These are phyloP conservation scores for Pleurotus djamor DNA, from an alignment of 768 basidiomycete species.

Conservation along the genomic window DNA sequence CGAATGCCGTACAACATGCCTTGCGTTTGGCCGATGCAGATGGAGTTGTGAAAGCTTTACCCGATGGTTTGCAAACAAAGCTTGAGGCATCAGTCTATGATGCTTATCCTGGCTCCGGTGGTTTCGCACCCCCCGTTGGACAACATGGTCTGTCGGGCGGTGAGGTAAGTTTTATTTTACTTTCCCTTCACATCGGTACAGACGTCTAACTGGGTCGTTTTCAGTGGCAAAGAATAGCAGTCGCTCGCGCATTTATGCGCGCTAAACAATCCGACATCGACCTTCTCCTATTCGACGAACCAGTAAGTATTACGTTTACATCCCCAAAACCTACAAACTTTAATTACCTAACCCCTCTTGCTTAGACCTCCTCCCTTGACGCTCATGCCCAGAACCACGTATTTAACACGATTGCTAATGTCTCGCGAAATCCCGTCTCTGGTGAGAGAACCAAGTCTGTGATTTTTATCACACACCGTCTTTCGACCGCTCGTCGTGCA, in stretches of 20 bases:
- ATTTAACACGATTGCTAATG: constrained; percentile 70
- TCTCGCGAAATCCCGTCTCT: constrained; percentile 50
- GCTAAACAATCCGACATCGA: constrained; percentile 74
- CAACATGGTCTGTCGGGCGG: constrained; percentile 81
- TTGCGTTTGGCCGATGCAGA: constrained; percentile 72
- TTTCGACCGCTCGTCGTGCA: constrained; percentile 78
- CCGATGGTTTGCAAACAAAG: constrained; percentile 70
- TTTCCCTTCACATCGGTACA: background rate
- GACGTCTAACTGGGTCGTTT: background rate
- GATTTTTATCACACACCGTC: constrained; percentile 81
- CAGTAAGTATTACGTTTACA: constrained; percentile 40
- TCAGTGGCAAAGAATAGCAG: constrained; percentile 86
- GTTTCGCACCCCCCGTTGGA: constrained; percentile 26
- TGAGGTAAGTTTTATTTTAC: constrained; percentile 50
- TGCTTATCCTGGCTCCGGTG: constrained; percentile 34
- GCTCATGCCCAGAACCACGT: constrained; percentile 78
- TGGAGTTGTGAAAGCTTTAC: constrained; percentile 60
- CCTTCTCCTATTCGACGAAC: constrained; percentile 83
- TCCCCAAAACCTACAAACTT: constrained; percentile 6
- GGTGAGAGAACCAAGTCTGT: constrained; percentile 68
- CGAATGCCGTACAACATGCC: constrained; percentile 59
- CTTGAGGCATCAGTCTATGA: constrained; percentile 44
- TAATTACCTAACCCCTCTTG: background rate
- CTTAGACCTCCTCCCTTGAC: constrained; percentile 77
- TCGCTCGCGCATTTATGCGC: constrained; percentile 87